Percentiles rank a stretch among this genome's conserved stretches.
Evolutionary conservation across 2,329 filamentous ascomycete genomes (phyloP).

Genomic region (Talaromyces sp.): DNA sequence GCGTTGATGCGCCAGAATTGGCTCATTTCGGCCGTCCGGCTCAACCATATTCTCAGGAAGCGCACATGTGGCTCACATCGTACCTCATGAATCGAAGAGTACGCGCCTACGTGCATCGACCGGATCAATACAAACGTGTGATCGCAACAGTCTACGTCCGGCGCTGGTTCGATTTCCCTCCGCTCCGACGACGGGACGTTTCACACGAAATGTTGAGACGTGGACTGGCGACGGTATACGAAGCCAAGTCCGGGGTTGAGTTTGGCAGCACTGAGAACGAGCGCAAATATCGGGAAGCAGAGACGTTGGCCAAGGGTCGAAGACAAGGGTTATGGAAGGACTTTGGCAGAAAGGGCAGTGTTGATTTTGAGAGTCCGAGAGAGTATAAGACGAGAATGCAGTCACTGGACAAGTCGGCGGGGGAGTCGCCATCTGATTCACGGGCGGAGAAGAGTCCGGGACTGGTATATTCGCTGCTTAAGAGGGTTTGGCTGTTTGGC

Average conservation of each 20-base stretch:
- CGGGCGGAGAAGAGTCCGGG: neutral
- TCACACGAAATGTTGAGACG: slow-evolving; percentile 82
- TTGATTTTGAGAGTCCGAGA: slow-evolving; percentile 73
- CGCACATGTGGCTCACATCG: slow-evolving; percentile 71
- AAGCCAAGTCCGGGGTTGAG: slow-evolving; percentile 83
- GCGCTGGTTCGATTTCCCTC: slow-evolving; percentile 41
- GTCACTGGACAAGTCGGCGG: slow-evolving; percentile 21
- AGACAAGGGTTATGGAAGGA: slow-evolving; percentile 71
- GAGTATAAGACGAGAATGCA: slow-evolving; percentile 71
- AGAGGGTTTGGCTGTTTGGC: slow-evolving; percentile 1
- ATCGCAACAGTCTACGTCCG: slow-evolving; percentile 81
- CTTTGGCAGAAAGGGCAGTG: slow-evolving; percentile 47
- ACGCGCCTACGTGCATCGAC: slow-evolving; percentile 74
- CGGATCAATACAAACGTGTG: slow-evolving; percentile 88
- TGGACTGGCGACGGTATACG: slow-evolving; percentile 86
- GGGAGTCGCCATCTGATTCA: neutral
- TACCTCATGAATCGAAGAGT: slow-evolving; percentile 71
- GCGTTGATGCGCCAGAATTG: slow-evolving; percentile 87
- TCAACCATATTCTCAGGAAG: slow-evolving; percentile 79
- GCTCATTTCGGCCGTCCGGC: slow-evolving; percentile 87
- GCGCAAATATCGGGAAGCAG: slow-evolving; percentile 44
- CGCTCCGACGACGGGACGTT: slow-evolving; percentile 67
- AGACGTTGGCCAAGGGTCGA: slow-evolving; percentile 58
- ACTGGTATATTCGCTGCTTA: neutral
- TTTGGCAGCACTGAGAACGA: slow-evolving; percentile 68